Base-by-base conservation (phyloP, 305 asterid genomes). In the Rubia tinctorum region DNA sequence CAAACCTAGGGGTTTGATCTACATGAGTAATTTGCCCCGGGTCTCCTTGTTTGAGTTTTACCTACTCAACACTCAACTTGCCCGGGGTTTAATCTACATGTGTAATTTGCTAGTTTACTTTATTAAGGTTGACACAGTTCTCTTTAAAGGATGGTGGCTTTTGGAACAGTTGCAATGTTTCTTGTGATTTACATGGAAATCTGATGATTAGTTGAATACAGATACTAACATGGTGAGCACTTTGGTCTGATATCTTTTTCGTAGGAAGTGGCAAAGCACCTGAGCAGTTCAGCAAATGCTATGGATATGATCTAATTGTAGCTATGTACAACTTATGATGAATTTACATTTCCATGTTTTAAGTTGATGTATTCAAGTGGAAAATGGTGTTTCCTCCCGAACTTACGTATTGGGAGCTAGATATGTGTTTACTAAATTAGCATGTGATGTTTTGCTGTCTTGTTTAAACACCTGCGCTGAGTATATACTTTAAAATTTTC, bases 181-280 rank as follows among this genome's bases (percentile, higher is more conserved):
- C 39, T 39, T 39, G 23, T 66, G 47, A 39, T 39, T 42, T n/a
- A 6, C 2, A 8, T 18, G 25, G 62, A 69, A 69, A 42, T 69
- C 17, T 5, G 59, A 49, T 13, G 23, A 6, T 25, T 8, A 3
- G 51, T 66, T 66, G 53, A 9, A 13, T 39, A 39, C 45, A 30
- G 64, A 34, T 49, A 9, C n/a, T n/a, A n/a, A n/a, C n/a, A n/a
- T n/a, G n/a, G n/a, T n/a, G n/a, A n/a, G n/a, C n/a, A n/a, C n/a
- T 34, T 69, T 51, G 51, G 49, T 30, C 3, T 53, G 13, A 4
- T 51, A 69, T 69, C 40, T 7, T 51, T 6, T 69, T 20, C 34
- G n/a, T n/a, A 69, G 73, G 73, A 53, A 63, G 49, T 40, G 18
- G 73, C 73, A 4, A 69, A 69, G 73, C 73, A 51, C 73, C 10